These are phyloP conservation scores for Haplosporangium gracile DNA, from an alignment of 192 early-diverging fungal genomes.

Conservation along the genomic window DNA sequence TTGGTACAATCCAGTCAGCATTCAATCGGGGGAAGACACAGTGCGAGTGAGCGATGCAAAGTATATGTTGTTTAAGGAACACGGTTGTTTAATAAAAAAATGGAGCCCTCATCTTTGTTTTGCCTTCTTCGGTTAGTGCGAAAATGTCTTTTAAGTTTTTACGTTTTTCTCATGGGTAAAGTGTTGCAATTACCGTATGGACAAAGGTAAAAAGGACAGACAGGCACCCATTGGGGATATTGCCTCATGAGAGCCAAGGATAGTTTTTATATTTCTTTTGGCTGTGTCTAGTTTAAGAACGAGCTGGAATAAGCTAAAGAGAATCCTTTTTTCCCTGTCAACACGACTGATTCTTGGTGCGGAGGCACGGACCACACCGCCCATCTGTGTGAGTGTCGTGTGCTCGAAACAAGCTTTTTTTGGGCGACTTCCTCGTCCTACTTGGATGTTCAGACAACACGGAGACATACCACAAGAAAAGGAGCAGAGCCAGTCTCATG, in stretches of 20 bases:
- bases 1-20: background rate
- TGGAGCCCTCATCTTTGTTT: background rate
- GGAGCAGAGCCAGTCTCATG: too few relatives aligned
- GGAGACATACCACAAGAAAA: too few relatives aligned
- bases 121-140: background rate
- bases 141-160: background rate
- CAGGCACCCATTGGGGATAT: background rate
- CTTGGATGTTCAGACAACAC: too few relatives aligned
- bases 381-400: background rate
- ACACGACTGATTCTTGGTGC: background rate
- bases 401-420: slow-evolving; percentile 3
- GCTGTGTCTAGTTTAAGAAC: background rate
- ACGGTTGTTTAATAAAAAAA: background rate
- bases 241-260: background rate
- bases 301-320: background rate
- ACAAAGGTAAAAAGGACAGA: background rate
- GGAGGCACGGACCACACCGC: background rate
- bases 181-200: background rate
- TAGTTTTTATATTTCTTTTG: background rate
- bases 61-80: background rate
- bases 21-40: background rate
- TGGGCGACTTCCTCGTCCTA: background rate
- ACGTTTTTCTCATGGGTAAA: too few relatives aligned
- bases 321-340: background rate
- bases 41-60: background rate